A percentile compares a stretch with the other conserved stretches of the same genome.
These are phyloP conservation scores for Solanum pimpinellifolium DNA, from an alignment of 257 asterid species.

Conservation along the genomic window DNA sequence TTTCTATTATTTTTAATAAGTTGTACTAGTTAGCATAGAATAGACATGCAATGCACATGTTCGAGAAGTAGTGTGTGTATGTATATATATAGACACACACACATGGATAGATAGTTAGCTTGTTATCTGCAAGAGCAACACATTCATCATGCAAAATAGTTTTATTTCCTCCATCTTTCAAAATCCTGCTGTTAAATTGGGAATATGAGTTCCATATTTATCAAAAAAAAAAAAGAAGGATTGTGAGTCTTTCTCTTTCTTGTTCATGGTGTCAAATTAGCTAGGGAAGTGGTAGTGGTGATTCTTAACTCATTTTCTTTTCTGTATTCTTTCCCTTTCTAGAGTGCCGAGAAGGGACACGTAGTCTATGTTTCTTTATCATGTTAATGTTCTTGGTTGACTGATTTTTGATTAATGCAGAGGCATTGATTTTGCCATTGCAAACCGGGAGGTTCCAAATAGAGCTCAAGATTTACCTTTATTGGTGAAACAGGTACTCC, in stretches of 20 bases:
- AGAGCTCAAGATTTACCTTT: slow-evolving; percentile 56
- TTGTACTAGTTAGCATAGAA: no score
- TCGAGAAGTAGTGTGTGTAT: no score
- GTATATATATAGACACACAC: no score
- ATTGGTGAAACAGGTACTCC: slow-evolving; percentile 48
- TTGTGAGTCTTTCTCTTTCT: not conserved
- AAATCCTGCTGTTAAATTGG: not conserved
- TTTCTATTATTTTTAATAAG: no score
- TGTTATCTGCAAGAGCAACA: not conserved
- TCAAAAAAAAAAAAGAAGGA: not conserved
- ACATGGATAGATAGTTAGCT: not conserved
- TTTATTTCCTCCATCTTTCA: not conserved
- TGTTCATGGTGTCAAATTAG: not conserved
- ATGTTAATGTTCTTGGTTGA: not conserved
- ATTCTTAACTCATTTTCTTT: not conserved
- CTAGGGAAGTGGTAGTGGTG: not conserved
- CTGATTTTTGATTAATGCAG: slow-evolving; percentile 30
- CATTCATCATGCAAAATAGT: not conserved
- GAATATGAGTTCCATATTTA: not conserved
- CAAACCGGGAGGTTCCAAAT: slow-evolving; percentile 42
- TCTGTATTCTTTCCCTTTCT: not conserved
- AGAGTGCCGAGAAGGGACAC: not conserved
- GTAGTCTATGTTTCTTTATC: not conserved
- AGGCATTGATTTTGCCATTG: slow-evolving; percentile 66
- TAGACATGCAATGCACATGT: no score